These are phyloP conservation scores for Globisporangium irregulare DNA, from an alignment of 352 stramenopile species.

Conservation along the genomic window DNA sequence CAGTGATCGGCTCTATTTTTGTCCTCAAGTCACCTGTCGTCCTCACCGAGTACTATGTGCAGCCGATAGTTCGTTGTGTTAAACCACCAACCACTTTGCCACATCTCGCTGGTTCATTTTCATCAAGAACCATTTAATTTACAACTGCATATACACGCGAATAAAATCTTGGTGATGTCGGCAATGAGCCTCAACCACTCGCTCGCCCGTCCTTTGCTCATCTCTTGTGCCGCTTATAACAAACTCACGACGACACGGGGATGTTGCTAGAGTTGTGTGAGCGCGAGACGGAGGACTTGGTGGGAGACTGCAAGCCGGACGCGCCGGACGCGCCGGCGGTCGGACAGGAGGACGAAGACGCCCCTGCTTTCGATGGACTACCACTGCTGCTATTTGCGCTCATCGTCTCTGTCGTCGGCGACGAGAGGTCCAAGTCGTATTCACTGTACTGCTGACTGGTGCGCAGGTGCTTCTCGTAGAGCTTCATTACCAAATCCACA, in stretches of 20 bases:
- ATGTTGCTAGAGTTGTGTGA: neutral
- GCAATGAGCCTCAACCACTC: no score
- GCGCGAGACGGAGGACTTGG: conserved; percentile 4
- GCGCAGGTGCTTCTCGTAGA: conserved; percentile 58
- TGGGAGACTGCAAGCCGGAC: neutral
- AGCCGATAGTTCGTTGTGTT: no score
- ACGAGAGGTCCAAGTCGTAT: conserved; percentile 18
- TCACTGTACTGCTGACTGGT: conserved; percentile 41
- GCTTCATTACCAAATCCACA: conserved; percentile 78
- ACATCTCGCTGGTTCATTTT: no score
- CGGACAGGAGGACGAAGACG: neutral
- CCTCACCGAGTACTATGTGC: no score
- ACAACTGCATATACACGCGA: no score
- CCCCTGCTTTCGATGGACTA: conserved; percentile 1
- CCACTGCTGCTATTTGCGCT: neutral
- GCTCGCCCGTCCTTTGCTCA: neutral
- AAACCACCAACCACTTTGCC: no score
- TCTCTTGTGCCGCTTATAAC: neutral
- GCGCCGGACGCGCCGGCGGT: neutral
- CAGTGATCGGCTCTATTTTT: no score
- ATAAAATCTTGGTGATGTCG: no score
- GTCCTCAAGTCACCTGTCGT: no score
- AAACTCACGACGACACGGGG: conserved; percentile 2
- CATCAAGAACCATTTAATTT: no score
- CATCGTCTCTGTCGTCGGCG: neutral